Conservation (phyloP, 208 protist genomes). For the Phytomonas francai region DNA sequence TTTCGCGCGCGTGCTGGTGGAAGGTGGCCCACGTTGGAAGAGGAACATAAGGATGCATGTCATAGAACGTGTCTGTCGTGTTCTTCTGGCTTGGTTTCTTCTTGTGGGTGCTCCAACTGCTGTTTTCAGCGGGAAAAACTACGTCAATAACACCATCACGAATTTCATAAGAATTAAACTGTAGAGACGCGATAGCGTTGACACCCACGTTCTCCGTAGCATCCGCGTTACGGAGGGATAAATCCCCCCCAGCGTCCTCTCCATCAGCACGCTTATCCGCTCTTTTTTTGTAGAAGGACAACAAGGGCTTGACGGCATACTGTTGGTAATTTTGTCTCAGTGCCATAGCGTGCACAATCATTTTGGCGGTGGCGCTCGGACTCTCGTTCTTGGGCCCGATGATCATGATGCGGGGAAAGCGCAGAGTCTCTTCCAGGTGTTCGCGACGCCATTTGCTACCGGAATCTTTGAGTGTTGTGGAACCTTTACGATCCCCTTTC, state of each 20-base stretch:
- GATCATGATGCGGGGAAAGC: constrained; percentile 73
- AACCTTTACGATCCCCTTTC: too few species aligned
- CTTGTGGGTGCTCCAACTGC: neutral
- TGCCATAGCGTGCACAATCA: constrained; percentile 21
- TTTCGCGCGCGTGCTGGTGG: constrained; percentile 37
- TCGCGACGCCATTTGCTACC: too few species aligned
- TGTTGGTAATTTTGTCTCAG: constrained; percentile 46
- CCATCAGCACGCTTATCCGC: too few species aligned
- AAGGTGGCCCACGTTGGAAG: constrained; percentile 61
- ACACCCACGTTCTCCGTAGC: too few species aligned
- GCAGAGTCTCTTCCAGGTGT: constrained; percentile 12
- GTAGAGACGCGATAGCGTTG: too few species aligned
- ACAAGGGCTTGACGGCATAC: constrained; percentile 12
- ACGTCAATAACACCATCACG: constrained; percentile 1
- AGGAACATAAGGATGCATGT: constrained; percentile 9
- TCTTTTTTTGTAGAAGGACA: too few species aligned
- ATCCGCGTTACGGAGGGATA: too few species aligned
- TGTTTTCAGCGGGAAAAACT: neutral
- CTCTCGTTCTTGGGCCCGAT: constrained; percentile 25
- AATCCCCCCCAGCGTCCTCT: too few species aligned
- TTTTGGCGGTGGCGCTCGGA: constrained; percentile 27
- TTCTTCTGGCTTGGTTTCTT: neutral
- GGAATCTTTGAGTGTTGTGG: too few species aligned
- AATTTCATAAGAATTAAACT: too few species aligned
- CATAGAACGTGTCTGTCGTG: neutral